Percentiles rank a stretch among this genome's conserved stretches.
These are phyloP conservation scores for Bidens hawaiensis DNA, from an alignment of 140 eudicot species.

Conservation along the genomic window DNA sequence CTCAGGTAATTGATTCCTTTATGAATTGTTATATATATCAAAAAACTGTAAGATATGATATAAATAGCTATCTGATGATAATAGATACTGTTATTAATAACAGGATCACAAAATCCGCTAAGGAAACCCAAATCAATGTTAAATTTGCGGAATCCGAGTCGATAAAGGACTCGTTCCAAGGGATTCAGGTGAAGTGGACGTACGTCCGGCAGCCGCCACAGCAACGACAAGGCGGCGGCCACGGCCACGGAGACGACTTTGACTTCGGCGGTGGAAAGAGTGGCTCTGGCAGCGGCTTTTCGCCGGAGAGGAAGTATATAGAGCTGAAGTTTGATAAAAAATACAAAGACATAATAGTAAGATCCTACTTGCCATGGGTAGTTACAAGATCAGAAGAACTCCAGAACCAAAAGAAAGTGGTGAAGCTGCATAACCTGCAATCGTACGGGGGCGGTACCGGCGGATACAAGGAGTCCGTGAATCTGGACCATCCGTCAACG, in stretches of 20 bases:
- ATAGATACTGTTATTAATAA: no score
- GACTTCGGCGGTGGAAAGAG: no score
- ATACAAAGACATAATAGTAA: slow-evolving; percentile 22
- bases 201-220: slow-evolving; percentile 31
- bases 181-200: slow-evolving; percentile 26
- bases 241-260: no score
- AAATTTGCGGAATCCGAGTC: slow-evolving; percentile 36
- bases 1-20: slow-evolving; percentile 15
- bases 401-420: slow-evolving; percentile 30
- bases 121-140: slow-evolving; percentile 24
- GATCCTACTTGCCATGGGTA: slow-evolving; percentile 23
- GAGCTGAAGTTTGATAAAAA: slow-evolving; percentile 36
- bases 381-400: slow-evolving; percentile 22
- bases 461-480: slow-evolving; percentile 28
- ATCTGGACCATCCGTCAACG: slow-evolving; percentile 48
- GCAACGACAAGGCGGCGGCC: no score
- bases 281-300: no score
- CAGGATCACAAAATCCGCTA: slow-evolving; percentile 25
- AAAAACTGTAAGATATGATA: no score
- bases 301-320: no score
- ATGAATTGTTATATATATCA: no score
- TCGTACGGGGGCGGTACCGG: slow-evolving; percentile 21
- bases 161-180: slow-evolving; percentile 27
- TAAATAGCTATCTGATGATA: no score
- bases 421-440: slow-evolving; percentile 37